Base-by-base conservation (phyloP, 441 rosid genomes). In the Pelargonium cotyledonis region DNA sequence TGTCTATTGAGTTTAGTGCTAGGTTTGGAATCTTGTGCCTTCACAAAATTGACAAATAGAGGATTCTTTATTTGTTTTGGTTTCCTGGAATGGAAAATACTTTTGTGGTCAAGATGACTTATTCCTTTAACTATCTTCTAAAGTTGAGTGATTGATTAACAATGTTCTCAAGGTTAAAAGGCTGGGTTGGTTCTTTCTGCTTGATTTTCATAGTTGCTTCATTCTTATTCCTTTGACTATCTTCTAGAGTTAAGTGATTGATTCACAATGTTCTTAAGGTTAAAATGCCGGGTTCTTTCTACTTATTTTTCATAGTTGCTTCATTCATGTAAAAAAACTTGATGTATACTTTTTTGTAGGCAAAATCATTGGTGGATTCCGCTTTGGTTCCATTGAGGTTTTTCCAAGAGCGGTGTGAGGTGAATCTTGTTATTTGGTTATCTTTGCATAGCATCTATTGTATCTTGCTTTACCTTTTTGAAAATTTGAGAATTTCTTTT, bases 331-430 rank as follows among this genome's bases (percentile, higher is more conserved):
- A 31, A 31, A 31, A 31, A 31, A 65, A 15, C 51, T 65, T 40
- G 10, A 8, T 38, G 47, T 40, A 19, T 65, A 15, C 40, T 41
- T 61, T 40, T 70, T 63, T 81, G 53, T 71, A 96, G 99, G 99
- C 97, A 66, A 96, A 90, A 77, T 96, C 96, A 95, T 81, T 96
- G 66, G 95, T 89, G 71, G 99, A 96, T 73, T 91, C 97, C 78
- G 76, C 88, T 12, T 68, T 87, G 73, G 97, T 89, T 46, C 92
- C 99, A 43, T 78, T 89, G 76, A 88, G 97, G 81, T 85, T 89
- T 78, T 91, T 96, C 76, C 99, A 96, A 60, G 98, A 96, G 82
- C 96, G 97, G 6, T 89, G 97, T 71, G 99, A 93, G 96, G 99
- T 93, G 77, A 80, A 55, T 66, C 68, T 61, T 73, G 72, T 62